A percentile compares a stretch with the other conserved stretches of the same genome.
These are phyloP conservation scores for Tubosaeta sp. DNA, from an alignment of 768 basidiomycete genomes.

Conservation along the genomic window DNA sequence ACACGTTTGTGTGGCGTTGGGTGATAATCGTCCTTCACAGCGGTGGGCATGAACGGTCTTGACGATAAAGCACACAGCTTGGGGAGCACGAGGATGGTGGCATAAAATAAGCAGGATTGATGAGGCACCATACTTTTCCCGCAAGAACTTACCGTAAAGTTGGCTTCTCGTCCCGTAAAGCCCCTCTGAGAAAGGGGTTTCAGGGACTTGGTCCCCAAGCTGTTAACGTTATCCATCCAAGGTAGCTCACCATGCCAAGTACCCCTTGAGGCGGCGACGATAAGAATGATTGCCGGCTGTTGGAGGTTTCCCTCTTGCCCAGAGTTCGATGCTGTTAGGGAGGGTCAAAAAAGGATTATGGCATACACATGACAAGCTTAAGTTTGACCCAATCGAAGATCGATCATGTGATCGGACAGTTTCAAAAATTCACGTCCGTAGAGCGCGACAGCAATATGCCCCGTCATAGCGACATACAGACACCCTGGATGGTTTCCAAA, in stretches of 20 bases:
- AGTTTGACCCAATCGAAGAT: slow-evolving; percentile 14
- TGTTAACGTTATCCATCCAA: background rate
- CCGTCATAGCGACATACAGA: background rate
- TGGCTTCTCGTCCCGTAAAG: slow-evolving; percentile 10
- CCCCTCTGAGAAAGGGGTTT: background rate
- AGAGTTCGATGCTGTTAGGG: background rate
- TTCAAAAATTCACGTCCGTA: background rate
- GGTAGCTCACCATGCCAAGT: background rate
- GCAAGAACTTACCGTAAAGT: slow-evolving; percentile 6
- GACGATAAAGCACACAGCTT: background rate
- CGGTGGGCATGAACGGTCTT: background rate
- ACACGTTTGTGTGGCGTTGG: background rate
- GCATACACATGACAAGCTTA: slow-evolving; percentile 20
- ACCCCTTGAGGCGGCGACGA: no score
- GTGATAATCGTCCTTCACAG: background rate
- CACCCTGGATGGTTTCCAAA: background rate
- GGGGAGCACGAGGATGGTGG: background rate
- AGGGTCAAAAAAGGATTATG: slow-evolving; percentile 16
- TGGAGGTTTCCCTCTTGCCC: background rate
- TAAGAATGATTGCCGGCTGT: background rate
- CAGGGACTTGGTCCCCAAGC: background rate
- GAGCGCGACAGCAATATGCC: background rate
- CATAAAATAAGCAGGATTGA: slow-evolving; percentile 1
- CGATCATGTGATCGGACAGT: slow-evolving; percentile 3
- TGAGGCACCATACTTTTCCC: background rate